Conservation (phyloP, 805 yeast genomes). For the Pichia manshurica region DNA sequence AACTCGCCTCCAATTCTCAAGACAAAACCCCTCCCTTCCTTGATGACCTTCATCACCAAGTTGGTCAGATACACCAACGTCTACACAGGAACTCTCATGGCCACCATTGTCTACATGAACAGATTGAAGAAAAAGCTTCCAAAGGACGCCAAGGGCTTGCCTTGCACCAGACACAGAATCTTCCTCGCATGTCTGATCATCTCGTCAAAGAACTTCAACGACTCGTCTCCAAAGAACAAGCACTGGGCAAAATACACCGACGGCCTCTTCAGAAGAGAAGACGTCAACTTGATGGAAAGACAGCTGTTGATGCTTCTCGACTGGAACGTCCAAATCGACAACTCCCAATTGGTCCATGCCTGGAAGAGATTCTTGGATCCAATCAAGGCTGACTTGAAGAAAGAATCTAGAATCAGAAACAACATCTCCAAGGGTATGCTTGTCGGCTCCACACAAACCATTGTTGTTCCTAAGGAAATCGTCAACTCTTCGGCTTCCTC, state of each 20-base stretch:
- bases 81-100: slow-evolving; percentile 72
- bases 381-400: slow-evolving; percentile 36
- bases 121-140: slow-evolving; percentile 58
- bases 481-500: neutral
- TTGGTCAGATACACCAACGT: slow-evolving; percentile 72
- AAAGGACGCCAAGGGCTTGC: slow-evolving; percentile 65
- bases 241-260: slow-evolving; percentile 81
- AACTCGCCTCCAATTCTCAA: slow-evolving; percentile 28
- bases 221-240: slow-evolving; percentile 67
- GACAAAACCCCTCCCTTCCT: slow-evolving; percentile 52
- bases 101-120: slow-evolving; percentile 64
- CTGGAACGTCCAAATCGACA: slow-evolving; percentile 57
- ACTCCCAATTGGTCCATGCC: slow-evolving; percentile 37
- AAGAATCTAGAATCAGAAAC: slow-evolving; percentile 28
- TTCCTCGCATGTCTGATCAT: slow-evolving; percentile 68
- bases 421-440: slow-evolving; percentile 26
- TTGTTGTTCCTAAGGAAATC: slow-evolving; percentile 14
- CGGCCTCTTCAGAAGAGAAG: slow-evolving; percentile 60
- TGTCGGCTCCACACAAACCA: slow-evolving; percentile 27
- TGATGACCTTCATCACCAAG: slow-evolving; percentile 67
- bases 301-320: slow-evolving; percentile 61
- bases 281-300: slow-evolving; percentile 75
- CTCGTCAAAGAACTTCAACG: slow-evolving; percentile 71
- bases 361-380: slow-evolving; percentile 47
- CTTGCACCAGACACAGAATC: slow-evolving; percentile 76